Base-by-base conservation (phyloP, 192 early-diverging fungal species). In the Backusella parvicylindrica region DNA sequence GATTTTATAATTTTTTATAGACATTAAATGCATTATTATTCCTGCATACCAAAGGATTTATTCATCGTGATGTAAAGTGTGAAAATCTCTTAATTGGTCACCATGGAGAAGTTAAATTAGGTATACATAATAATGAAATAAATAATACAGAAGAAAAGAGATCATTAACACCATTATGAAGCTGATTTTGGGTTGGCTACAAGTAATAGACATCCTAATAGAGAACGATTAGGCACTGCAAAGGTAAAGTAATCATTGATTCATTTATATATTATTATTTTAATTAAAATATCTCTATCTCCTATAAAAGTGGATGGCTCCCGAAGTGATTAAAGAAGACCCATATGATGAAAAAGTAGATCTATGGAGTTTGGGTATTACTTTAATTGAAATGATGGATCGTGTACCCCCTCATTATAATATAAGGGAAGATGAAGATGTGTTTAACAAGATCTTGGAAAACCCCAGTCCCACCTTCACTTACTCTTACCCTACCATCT, bases 351-450 rank as follows among this genome's bases (percentile, higher is more conserved):
- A 79, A 66, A 79, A 76, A 67, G 72, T 79, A 26, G 81, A 83
- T 40, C 26, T 83, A 18, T 83, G 81, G 81, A 79, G 77, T 8
- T 49, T 83, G 26, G 81, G 81, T 1, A 83, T 83, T 47, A 83
- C 81, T n/a, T 21, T 79, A 18, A 83, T 83, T 67, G 81, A 83
- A 63, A 83, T 83, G 81, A 83, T 83, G 81, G 81, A 83, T 41
- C 81, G 81, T 70, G 81, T 83, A 21, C 81, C 81, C 1, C 81
- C 81, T 30, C 81, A 79, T 53, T 83, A 83, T 26, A 65, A 72
- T 66, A 63, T 79, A 15, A 68, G 69, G 16, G 49, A 71, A 5
- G 80, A 77, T 21, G 72, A 77, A 3, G 71, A 72, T 6, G 70
- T 77, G n/a, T 77, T 72, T 69, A 26, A 75, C 13, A 30, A 53